These are phyloP conservation scores for Amaranthus hypochondriacus DNA, from an alignment of 148 eudicot species.

Conservation along the genomic window DNA sequence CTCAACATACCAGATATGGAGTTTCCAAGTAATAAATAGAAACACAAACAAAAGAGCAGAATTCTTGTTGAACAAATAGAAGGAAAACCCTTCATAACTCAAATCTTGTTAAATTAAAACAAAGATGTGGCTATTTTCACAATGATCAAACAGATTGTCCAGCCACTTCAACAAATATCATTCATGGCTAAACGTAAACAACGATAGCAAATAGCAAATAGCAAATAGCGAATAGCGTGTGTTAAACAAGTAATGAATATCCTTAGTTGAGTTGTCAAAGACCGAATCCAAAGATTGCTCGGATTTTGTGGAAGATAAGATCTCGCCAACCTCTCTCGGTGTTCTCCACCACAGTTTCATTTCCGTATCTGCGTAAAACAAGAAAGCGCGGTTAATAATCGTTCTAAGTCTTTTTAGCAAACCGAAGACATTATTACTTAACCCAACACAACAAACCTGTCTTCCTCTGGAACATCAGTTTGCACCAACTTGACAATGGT, in stretches of 20 bases:
- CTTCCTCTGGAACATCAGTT: constrained; percentile 92
- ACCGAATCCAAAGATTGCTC: constrained; percentile 95
- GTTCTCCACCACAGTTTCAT: constrained; percentile 95
- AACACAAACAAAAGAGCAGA: no score
- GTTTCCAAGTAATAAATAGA: no score
- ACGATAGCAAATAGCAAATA: neutral
- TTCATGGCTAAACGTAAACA: constrained; percentile 12
- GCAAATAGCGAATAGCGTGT: neutral
- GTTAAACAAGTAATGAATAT: neutral
- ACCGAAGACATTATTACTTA: neutral
- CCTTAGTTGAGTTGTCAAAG: constrained; percentile 30
- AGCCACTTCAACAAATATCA: constrained; percentile 19
- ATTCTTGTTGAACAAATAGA: no score
- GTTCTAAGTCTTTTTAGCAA: neutral
- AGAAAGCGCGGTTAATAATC: neutral
- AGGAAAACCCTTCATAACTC: no score
- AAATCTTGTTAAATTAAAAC: no score
- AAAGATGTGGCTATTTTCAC: neutral
- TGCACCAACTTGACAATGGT: constrained; percentile 73
- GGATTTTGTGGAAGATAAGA: constrained; percentile 84
- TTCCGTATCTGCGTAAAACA: constrained; percentile 66
- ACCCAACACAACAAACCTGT: constrained; percentile 52
- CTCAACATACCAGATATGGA: no score
- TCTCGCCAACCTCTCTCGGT: constrained; percentile 99
- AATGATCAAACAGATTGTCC: neutral